A percentile compares a stretch with the other conserved stretches of the same genome.
These are phyloP conservation scores for Dipteronia sinensis DNA, from an alignment of 345 rosid genomes.

Conservation along the genomic window DNA sequence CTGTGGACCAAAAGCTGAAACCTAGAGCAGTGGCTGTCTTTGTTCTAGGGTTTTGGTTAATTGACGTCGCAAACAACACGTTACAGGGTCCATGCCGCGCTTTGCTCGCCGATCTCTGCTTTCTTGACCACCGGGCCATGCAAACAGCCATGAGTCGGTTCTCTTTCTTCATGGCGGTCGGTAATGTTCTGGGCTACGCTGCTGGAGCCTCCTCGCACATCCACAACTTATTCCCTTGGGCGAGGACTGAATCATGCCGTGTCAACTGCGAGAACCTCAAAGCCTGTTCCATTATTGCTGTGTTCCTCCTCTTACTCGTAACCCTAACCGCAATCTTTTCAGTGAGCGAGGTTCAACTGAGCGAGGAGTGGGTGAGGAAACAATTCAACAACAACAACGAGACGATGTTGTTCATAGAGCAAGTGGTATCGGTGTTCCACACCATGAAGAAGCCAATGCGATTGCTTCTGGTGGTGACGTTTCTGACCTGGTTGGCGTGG, in stretches of 20 bases:
- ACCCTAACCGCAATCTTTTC: slow-evolving; percentile 44
- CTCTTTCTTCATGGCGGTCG: slow-evolving; percentile 92
- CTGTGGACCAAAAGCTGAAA: slow-evolving; percentile 34
- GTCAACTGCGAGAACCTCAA: slow-evolving; percentile 84
- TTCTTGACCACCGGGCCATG: slow-evolving; percentile 45
- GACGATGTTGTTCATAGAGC: slow-evolving; percentile 6
- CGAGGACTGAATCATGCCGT: slow-evolving; percentile 70
- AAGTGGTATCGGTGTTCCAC: neutral
- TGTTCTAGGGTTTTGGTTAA: slow-evolving; percentile 82
- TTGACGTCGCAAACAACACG: slow-evolving; percentile 89
- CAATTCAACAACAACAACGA: neutral
- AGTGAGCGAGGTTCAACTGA: slow-evolving; percentile 45
- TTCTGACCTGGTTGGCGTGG: slow-evolving; percentile 88
- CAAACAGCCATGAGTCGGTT: slow-evolving; percentile 58
- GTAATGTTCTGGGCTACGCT: slow-evolving; percentile 79
- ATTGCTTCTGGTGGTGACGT: slow-evolving; percentile 69
- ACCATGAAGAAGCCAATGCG: slow-evolving; percentile 60
- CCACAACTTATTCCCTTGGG: slow-evolving; percentile 58
- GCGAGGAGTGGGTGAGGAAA: neutral
- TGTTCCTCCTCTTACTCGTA: slow-evolving; percentile 46
- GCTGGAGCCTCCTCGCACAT: slow-evolving; percentile 64
- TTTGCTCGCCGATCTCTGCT: slow-evolving; percentile 76
- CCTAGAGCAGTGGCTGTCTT: slow-evolving; percentile 70
- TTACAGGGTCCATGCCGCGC: slow-evolving; percentile 88
- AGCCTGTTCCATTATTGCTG: slow-evolving; percentile 68